phyloP scores from a whole-genome alignment of 371 early-diverging fungal genomes.

The Globomyces sp. region DNA sequence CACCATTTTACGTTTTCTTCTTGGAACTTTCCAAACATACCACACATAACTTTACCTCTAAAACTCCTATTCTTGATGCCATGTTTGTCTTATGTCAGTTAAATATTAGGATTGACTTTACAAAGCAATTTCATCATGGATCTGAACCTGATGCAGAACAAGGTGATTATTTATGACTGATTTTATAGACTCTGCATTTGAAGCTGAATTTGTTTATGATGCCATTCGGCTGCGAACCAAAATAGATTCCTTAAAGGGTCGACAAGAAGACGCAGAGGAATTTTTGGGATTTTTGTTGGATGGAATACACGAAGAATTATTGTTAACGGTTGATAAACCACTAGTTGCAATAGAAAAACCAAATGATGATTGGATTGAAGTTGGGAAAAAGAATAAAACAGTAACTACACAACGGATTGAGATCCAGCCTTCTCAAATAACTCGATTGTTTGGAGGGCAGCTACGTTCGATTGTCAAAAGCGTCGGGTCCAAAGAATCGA shows the following conservation, averaged over 20 bases:
- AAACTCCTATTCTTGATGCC: constrained; percentile 80
- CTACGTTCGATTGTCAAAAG: constrained; percentile 74
- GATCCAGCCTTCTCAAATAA: constrained; percentile 74
- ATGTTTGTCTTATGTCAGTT: constrained; percentile 52
- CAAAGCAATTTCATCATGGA: neutral
- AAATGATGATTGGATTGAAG: constrained; percentile 76
- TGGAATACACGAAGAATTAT: constrained; percentile 91
- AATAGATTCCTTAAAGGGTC: constrained; percentile 82
- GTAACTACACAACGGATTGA: constrained; percentile 52
- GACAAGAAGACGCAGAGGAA: constrained; percentile 97
- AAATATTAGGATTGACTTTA: constrained; percentile 12
- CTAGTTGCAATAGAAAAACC: neutral
- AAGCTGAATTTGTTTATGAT: constrained; percentile 91
- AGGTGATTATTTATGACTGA: neutral
- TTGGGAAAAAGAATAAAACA: constrained; percentile 79
- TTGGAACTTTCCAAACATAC: constrained; percentile 42
- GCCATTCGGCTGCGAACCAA: constrained; percentile 75
- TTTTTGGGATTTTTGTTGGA: constrained; percentile 90
- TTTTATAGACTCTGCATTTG: constrained; percentile 63
- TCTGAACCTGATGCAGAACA: constrained; percentile 17
- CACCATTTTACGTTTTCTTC: constrained; percentile 85
- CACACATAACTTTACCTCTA: constrained; percentile 57
- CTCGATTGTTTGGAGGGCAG: constrained; percentile 82
- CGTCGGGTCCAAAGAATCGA: constrained; percentile 75
- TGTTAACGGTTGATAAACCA: constrained; percentile 29